These are phyloP conservation scores for Kalmusia sp. DNA, from an alignment of 2,329 filamentous ascomycete genomes.

Conservation along the genomic window DNA sequence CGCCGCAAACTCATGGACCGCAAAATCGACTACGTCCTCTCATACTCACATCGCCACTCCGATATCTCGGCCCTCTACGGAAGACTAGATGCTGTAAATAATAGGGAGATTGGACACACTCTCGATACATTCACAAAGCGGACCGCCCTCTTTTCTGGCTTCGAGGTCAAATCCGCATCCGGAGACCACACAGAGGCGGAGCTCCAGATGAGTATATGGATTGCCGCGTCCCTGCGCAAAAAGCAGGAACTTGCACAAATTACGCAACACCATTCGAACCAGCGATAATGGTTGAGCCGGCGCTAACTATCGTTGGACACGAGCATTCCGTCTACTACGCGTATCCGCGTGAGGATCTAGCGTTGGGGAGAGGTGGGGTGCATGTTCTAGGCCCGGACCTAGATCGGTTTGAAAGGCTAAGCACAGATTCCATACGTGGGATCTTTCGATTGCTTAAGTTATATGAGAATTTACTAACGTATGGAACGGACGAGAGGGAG, in stretches of 20 bases:
- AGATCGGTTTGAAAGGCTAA: conserved; percentile 22
- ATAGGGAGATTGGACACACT: conserved; percentile 16
- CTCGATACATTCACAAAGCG: conserved; percentile 22
- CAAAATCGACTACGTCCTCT: background rate
- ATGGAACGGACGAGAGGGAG: conserved; percentile 22
- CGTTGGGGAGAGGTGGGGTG: conserved; percentile 19
- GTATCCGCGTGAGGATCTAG: conserved; percentile 20
- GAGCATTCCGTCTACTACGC: conserved; percentile 25
- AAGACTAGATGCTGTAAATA: conserved; percentile 15
- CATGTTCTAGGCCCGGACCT: conserved; percentile 24
- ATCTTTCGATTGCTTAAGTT: conserved; percentile 25
- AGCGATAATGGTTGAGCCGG: conserved; percentile 19
- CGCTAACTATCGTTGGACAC: conserved; percentile 24
- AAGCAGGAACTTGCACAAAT: conserved; percentile 22
- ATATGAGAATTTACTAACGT: conserved; percentile 24
- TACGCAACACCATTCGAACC: conserved; percentile 12
- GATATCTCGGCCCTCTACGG: conserved; percentile 7
- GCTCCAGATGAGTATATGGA: conserved; percentile 26
- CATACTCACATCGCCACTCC: background rate
- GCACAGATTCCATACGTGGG: conserved; percentile 25
- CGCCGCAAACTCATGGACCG: background rate
- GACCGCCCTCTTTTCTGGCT: conserved; percentile 23
- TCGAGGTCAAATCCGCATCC: conserved; percentile 22
- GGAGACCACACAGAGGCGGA: conserved; percentile 21
- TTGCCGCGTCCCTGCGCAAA: conserved; percentile 25